Evolutionary conservation across 352 stramenopile genomes (phyloP).

Genomic region (Pythium brachiatum): DNA sequence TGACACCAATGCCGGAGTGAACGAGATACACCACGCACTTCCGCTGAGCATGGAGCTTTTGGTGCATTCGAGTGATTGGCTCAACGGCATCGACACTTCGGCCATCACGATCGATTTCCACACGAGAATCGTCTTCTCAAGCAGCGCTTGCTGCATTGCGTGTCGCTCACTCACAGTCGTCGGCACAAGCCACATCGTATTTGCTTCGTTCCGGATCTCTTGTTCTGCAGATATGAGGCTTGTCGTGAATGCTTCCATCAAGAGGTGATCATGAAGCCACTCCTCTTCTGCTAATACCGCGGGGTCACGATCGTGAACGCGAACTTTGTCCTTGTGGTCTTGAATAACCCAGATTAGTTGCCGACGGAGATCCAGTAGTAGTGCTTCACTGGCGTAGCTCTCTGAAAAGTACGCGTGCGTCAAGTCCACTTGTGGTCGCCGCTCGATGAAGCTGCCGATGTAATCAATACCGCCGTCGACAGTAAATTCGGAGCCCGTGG

Average conservation of each 20-base stretch:
- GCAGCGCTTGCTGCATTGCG: neutral
- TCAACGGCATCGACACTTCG: neutral
- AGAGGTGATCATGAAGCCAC: neutral
- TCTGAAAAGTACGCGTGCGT: conserved; percentile 58
- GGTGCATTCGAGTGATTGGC: neutral
- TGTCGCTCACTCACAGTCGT: neutral
- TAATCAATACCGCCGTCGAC: conserved; percentile 18
- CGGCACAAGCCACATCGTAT: neutral
- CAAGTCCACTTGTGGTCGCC: conserved; percentile 44
- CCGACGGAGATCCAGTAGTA: conserved; percentile 47
- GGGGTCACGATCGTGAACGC: neutral
- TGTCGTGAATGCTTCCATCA: neutral
- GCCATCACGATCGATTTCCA: conserved; percentile 1
- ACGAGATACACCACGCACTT: neutral
- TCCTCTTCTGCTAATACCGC: neutral
- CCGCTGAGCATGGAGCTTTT: neutral
- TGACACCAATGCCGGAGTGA: neutral
- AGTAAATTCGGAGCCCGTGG: neutral
- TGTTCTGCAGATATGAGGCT: neutral
- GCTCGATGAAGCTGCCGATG: conserved; percentile 28
- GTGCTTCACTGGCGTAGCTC: conserved; percentile 46
- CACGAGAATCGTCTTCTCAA: neutral
- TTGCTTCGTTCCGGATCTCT: neutral
- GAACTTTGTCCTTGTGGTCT: conserved; percentile 24
- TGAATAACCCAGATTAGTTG: conserved; percentile 32